phyloP scores from a whole-genome alignment of 2,329 filamentous ascomycete genomes.

The Exophiala viscosa region DNA sequence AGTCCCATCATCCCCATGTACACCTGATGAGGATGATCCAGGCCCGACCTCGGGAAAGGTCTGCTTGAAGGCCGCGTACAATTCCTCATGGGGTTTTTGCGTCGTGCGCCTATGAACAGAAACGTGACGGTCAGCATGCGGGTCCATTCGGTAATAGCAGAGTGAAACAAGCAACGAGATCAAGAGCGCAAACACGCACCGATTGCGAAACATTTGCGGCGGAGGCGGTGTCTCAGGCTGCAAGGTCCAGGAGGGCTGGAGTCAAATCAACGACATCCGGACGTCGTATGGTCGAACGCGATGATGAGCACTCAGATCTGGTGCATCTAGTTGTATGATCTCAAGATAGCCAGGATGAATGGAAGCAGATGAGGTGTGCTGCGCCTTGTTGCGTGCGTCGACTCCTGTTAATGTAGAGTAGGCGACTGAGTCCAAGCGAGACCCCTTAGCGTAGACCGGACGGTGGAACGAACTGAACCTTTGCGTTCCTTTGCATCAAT shows the following conservation, averaged over 20 bases:
- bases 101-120: constrained; percentile 60
- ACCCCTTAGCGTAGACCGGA: neutral
- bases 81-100: constrained; percentile 80
- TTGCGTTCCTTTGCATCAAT: neutral
- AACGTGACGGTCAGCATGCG: constrained; percentile 23
- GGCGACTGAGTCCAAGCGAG: neutral
- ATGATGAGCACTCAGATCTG: constrained; percentile 4
- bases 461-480: neutral
- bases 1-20: constrained; percentile 42
- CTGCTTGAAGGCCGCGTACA: constrained; percentile 79
- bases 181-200: constrained; percentile 36
- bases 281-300: constrained; percentile 12
- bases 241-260: constrained; percentile 11
- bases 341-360: constrained; percentile 4
- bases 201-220: constrained; percentile 46
- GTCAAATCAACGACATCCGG: constrained; percentile 26
- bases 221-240: constrained; percentile 26
- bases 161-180: constrained; percentile 17
- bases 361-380: constrained; percentile 16
- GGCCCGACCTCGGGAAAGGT: constrained; percentile 71
- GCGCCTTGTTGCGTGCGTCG: constrained; percentile 21
- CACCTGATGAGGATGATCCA: constrained; percentile 44
- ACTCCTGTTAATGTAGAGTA: neutral
- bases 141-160: constrained; percentile 1
- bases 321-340: constrained; percentile 12